Evolutionary conservation across 495 filamentous ascomycete species (phyloP).

Genomic region (Annulohypoxylon bovei): DNA sequence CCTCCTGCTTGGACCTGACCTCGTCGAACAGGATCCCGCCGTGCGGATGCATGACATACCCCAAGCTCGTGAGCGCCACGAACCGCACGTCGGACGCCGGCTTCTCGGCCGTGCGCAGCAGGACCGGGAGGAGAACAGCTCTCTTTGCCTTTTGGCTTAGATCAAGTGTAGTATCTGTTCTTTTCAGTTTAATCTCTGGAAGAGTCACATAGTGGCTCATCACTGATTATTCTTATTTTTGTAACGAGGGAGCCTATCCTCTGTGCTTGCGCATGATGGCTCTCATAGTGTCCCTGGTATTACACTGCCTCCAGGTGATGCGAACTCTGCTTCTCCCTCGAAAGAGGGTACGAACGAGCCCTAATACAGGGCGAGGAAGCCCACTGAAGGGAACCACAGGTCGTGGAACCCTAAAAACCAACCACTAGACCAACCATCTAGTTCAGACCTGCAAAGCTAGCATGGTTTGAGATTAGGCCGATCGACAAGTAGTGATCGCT

Average conservation of each 20-base stretch:
- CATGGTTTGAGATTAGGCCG: too few species aligned
- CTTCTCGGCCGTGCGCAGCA: slow-evolving; percentile 47
- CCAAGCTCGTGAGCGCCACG: slow-evolving; percentile 43
- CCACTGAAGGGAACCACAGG: too few species aligned
- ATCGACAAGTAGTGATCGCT: too few species aligned
- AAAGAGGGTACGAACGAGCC: too few species aligned
- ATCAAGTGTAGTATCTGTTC: slow-evolving; percentile 99
- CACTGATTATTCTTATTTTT: slow-evolving; percentile 54
- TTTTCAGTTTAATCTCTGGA: slow-evolving; percentile 91
- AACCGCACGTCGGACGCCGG: slow-evolving; percentile 50
- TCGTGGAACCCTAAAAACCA: too few species aligned
- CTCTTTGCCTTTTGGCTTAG: slow-evolving; percentile 78
- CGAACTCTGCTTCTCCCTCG: slow-evolving; percentile 63
- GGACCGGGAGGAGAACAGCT: slow-evolving; percentile 37
- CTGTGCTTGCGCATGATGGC: slow-evolving; percentile 75
- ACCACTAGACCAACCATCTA: too few species aligned
- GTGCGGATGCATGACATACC: slow-evolving; percentile 36
- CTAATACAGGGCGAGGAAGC: too few species aligned
- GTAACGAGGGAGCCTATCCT: slow-evolving; percentile 58
- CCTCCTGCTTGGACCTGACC: not conserved
- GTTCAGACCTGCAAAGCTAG: too few species aligned
- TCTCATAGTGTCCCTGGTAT: slow-evolving; percentile 76
- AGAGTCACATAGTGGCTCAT: slow-evolving; percentile 45
- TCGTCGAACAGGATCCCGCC: slow-evolving; percentile 54
- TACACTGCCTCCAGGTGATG: slow-evolving; percentile 77